Conservation (phyloP, 805 yeast species). For the Schwanniomyces pseudopolymorphus region DNA sequence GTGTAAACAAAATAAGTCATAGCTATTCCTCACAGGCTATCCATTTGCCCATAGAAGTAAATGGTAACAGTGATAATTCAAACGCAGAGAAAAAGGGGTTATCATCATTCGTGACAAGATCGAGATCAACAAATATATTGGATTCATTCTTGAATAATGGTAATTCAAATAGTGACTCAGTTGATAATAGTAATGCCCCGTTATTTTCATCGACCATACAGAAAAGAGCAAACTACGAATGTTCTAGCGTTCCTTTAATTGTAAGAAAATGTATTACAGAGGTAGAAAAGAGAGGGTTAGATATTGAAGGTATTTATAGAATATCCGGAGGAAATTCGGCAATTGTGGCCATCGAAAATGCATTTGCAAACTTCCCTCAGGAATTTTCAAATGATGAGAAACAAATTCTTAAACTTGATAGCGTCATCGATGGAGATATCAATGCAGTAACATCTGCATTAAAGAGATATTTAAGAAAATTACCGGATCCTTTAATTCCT, state of each 20-base stretch:
- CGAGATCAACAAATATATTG: conserved; percentile 48
- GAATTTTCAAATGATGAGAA: conserved; percentile 32
- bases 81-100: conserved; percentile 11
- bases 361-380: conserved; percentile 31
- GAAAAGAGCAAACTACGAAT: conserved; percentile 62
- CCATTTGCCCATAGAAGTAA: conserved; percentile 3
- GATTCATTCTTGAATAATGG: conserved; percentile 29
- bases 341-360: conserved; percentile 47
- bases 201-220: conserved; percentile 58
- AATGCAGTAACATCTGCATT: conserved; percentile 84
- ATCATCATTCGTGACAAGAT: conserved; percentile 32
- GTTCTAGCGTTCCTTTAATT: conserved; percentile 63
- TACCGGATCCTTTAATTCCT: conserved; percentile 84
- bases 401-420: conserved; percentile 30
- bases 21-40: conserved; percentile 8
- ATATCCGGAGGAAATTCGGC: conserved; percentile 82
- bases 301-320: conserved; percentile 84
- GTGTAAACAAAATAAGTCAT: conserved; percentile 5
- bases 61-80: conserved; percentile 6
- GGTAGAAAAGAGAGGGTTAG: conserved; percentile 76
- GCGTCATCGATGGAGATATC: conserved; percentile 60
- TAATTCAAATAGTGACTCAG: conserved; percentile 6
- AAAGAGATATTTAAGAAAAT: conserved; percentile 79
- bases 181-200: conserved; percentile 15
- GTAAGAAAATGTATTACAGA: conserved; percentile 70